phyloP scores from a whole-genome alignment of 176 grass and related monocot genomes.

The Oryza australiensis region DNA sequence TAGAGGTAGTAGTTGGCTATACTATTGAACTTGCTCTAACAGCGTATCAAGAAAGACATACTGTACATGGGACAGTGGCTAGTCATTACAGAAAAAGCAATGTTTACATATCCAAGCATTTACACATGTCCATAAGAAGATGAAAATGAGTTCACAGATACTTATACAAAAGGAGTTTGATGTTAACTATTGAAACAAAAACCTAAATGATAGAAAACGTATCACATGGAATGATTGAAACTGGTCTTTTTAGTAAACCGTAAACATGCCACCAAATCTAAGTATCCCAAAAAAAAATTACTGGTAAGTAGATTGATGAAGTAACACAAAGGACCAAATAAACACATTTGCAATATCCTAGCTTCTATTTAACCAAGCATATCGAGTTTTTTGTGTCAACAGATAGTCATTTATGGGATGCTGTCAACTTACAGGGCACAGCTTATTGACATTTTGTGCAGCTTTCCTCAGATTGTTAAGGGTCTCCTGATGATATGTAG shows the following conservation, averaged over 20 bases:
- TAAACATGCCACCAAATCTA: background rate
- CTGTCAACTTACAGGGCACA: constrained; percentile 84
- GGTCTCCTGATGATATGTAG: constrained; percentile 87
- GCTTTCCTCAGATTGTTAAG: constrained; percentile 86
- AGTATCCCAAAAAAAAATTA: too few species aligned
- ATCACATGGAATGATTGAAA: background rate
- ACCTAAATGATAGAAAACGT: constrained; percentile 13
- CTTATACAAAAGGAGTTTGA: background rate
- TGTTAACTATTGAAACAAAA: background rate
- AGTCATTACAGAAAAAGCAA: background rate
- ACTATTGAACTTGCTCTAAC: too few species aligned
- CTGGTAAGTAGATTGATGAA: background rate
- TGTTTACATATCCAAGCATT: background rate
- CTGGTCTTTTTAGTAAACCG: background rate
- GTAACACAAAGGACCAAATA: background rate
- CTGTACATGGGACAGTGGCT: background rate
- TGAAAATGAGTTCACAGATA: background rate
- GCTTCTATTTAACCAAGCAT: background rate
- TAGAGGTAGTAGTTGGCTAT: too few species aligned
- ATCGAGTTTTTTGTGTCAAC: background rate
- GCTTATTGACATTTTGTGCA: constrained; percentile 73
- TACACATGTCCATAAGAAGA: background rate
- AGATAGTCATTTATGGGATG: background rate
- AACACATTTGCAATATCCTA: background rate
- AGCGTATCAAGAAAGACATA: background rate